phyloP scores from a whole-genome alignment of 164 flowering plant genomes.

The Magnolia kwangsiensis region DNA sequence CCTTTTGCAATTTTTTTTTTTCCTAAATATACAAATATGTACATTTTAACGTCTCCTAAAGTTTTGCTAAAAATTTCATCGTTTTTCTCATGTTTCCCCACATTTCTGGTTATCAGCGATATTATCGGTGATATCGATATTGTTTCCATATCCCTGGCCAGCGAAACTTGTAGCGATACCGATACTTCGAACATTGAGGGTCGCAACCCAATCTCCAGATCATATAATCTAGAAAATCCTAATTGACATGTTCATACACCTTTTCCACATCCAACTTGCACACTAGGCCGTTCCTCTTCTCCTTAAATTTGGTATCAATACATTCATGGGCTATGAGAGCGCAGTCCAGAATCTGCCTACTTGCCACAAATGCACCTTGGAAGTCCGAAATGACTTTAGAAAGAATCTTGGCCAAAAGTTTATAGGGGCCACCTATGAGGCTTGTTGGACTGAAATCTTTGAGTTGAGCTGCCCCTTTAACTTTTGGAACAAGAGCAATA shows the following conservation, averaged over 20 bases:
- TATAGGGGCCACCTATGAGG: neutral
- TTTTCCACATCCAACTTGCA: constrained; percentile 3
- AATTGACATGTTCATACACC: neutral
- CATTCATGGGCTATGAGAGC: neutral
- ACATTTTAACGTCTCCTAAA: no score
- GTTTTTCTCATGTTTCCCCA: no score
- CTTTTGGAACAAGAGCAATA: neutral
- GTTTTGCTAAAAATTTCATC: no score
- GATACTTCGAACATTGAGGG: no score
- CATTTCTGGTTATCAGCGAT: no score
- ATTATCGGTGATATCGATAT: no score
- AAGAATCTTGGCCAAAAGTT: neutral
- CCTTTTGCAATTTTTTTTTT: no score
- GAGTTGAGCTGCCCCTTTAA: neutral
- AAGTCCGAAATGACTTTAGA: neutral
- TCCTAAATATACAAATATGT: no score
- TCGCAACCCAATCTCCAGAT: neutral
- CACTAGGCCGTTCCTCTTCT: neutral
- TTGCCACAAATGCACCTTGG: neutral
- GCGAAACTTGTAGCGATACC: no score
- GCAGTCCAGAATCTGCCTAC: neutral
- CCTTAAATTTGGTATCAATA: neutral
- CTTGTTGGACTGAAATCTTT: constrained; percentile 1
- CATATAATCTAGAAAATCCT: neutral
- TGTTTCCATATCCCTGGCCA: no score